A percentile compares a stretch with the other conserved stretches of the same genome.
phyloP scores from a whole-genome alignment of 768 basidiomycete genomes.

The Lentinula sp. region DNA sequence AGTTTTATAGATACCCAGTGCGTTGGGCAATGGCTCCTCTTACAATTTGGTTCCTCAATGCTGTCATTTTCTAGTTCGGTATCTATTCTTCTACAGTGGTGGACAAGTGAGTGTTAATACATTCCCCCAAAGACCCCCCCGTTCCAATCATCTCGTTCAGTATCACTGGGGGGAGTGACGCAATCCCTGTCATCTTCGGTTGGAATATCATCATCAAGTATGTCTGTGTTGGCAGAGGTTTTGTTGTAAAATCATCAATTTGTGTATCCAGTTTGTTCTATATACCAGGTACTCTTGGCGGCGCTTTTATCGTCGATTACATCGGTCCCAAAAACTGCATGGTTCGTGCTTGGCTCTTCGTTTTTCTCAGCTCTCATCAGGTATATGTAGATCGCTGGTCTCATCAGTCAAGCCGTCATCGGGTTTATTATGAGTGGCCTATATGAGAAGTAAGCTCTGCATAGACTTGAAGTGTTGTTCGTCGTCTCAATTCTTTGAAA shows the following conservation, averaged over 20 bases:
- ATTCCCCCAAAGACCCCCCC: not conserved
- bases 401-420: conserved; percentile 61
- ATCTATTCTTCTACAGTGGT: conserved; percentile 78
- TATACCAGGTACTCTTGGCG: conserved; percentile 63
- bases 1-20: conserved; percentile 53
- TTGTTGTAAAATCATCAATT: conserved; percentile 25
- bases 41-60: not conserved
- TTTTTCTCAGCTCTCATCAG: not conserved
- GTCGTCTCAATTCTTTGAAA: not conserved
- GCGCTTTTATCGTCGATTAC: conserved; percentile 72
- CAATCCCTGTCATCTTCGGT: conserved; percentile 64
- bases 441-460: conserved; percentile 43
- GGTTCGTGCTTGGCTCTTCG: conserved; percentile 29
- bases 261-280: conserved; percentile 45
- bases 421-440: conserved; percentile 90
- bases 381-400: conserved; percentile 50
- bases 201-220: conserved; percentile 87
- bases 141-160: conserved; percentile 22
- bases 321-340: conserved; percentile 74
- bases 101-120: conserved; percentile 38
- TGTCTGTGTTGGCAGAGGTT: conserved; percentile 24
- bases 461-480: not conserved
- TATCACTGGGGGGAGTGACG: conserved; percentile 46
- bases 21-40: conserved; percentile 17
- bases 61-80: conserved; percentile 49